Percentiles rank a stretch among this genome's conserved stretches.
These are phyloP conservation scores for Lizanozyma gosingica DNA, from an alignment of 1,139 yeast species.

Conservation along the genomic window DNA sequence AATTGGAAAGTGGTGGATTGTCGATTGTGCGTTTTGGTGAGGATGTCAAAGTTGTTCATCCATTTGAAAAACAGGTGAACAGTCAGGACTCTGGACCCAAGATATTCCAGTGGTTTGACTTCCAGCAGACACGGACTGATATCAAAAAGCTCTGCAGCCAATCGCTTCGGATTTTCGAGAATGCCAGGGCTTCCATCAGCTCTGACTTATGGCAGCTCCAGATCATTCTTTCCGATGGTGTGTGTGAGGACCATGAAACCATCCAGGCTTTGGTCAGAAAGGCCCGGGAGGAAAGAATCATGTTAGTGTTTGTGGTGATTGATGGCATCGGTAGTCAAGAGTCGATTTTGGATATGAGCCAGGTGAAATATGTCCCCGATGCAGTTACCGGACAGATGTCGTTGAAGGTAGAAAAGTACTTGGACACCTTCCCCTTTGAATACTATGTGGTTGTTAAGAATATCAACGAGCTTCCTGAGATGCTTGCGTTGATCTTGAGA, in stretches of 20 bases:
- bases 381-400: constrained; percentile 63
- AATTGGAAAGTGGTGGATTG: constrained; percentile 88
- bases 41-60: constrained; percentile 74
- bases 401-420: constrained; percentile 71
- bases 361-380: constrained; percentile 66
- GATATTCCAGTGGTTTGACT: constrained; percentile 82
- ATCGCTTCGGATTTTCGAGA: constrained; percentile 65
- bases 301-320: constrained; percentile 91
- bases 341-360: constrained; percentile 90
- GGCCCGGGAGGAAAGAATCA: constrained; percentile 86
- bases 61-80: constrained; percentile 74
- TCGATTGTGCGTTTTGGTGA: constrained; percentile 91
- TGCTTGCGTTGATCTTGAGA: constrained; percentile 80
- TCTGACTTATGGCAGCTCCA: constrained; percentile 88
- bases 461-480: constrained; percentile 83
- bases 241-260: constrained; percentile 88
- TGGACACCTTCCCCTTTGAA: constrained; percentile 94
- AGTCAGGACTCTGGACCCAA: constrained; percentile 75
- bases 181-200: constrained; percentile 46
- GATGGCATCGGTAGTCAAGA: constrained; percentile 83
- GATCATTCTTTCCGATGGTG: constrained; percentile 90
- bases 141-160: constrained; percentile 63
- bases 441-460: constrained; percentile 90
- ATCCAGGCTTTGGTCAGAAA: constrained; percentile 76
- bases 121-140: constrained; percentile 83